phyloP scores from a whole-genome alignment of 345 rosid species.

The Lepidium africanum region DNA sequence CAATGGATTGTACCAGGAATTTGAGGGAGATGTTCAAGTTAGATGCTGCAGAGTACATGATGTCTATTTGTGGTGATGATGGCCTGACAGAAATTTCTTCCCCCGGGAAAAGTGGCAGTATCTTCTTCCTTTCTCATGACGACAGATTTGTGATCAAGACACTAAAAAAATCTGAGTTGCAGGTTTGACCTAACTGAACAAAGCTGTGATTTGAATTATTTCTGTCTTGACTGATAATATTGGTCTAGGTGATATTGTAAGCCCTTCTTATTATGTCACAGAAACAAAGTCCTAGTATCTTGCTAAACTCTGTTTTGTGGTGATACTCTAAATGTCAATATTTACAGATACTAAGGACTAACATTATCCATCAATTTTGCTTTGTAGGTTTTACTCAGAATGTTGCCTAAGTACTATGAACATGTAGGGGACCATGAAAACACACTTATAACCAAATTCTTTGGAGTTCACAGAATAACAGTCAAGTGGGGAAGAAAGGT shows the following conservation, averaged over 20 bases:
- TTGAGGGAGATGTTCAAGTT: conserved; percentile 93
- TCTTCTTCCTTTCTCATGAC: conserved; percentile 85
- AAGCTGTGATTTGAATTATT: background rate
- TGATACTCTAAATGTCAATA: background rate
- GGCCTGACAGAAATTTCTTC: conserved; percentile 80
- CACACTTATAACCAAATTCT: conserved; percentile 90
- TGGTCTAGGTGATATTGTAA: background rate
- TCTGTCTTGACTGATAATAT: background rate
- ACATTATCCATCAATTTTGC: background rate
- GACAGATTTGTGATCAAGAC: conserved; percentile 94
- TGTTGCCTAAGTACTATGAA: conserved; percentile 65
- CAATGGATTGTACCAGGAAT: conserved; percentile 46
- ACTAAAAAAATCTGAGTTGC: conserved; percentile 66
- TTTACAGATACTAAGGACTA: background rate
- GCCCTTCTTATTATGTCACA: background rate
- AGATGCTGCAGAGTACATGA: conserved; percentile 98
- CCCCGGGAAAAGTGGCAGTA: conserved; percentile 95
- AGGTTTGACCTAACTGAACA: conserved; percentile 44
- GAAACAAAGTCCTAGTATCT: background rate
- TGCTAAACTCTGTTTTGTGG: background rate
- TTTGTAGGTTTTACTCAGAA: conserved; percentile 67
- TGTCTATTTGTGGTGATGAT: conserved; percentile 97
- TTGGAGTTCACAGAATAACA: conserved; percentile 81
- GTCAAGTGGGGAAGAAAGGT: conserved; percentile 77
- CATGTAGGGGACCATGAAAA: conserved; percentile 76